Evolutionary conservation across 192 early-diverging fungal genomes (phyloP).

Genomic region (Haplosporangium gracile): DNA sequence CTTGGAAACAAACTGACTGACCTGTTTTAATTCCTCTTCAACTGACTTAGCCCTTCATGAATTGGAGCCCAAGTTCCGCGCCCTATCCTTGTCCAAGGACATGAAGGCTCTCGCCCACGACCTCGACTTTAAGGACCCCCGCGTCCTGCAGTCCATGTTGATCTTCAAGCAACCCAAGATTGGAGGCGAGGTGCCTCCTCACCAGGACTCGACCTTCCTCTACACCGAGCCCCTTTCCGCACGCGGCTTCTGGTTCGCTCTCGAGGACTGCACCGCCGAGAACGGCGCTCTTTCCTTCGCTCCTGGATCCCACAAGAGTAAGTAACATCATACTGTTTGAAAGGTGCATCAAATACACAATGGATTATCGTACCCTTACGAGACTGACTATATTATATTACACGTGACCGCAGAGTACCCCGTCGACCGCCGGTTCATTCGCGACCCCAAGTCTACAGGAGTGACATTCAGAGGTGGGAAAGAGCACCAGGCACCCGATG

Average conservation of each 20-base stretch:
- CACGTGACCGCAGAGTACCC: conserved; percentile 57
- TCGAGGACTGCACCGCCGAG: conserved; percentile 89
- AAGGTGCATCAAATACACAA: no score
- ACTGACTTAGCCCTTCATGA: conserved; percentile 75
- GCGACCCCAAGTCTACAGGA: conserved; percentile 65
- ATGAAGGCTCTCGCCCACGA: conserved; percentile 68
- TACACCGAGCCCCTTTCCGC: conserved; percentile 90
- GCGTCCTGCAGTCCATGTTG: conserved; percentile 91
- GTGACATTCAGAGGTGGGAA: conserved; percentile 71
- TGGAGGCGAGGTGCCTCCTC: conserved; percentile 80
- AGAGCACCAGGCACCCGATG: conserved; percentile 57
- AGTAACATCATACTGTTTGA: no score
- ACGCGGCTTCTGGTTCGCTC: conserved; percentile 90
- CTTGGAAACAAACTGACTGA: not conserved
- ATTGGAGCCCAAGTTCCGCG: conserved; percentile 80
- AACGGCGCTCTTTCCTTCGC: conserved; percentile 92
- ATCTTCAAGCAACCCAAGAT: conserved; percentile 86
- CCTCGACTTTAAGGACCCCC: conserved; percentile 78
- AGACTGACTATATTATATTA: no score
- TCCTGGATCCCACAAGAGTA: conserved; percentile 85
- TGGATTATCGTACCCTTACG: no score
- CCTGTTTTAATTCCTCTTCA: not conserved
- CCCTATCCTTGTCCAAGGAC: conserved; percentile 68
- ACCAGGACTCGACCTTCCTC: conserved; percentile 94
- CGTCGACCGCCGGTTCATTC: conserved; percentile 74